Base-by-base conservation (phyloP, 106 monocot species). In the Allium cepa region DNA sequence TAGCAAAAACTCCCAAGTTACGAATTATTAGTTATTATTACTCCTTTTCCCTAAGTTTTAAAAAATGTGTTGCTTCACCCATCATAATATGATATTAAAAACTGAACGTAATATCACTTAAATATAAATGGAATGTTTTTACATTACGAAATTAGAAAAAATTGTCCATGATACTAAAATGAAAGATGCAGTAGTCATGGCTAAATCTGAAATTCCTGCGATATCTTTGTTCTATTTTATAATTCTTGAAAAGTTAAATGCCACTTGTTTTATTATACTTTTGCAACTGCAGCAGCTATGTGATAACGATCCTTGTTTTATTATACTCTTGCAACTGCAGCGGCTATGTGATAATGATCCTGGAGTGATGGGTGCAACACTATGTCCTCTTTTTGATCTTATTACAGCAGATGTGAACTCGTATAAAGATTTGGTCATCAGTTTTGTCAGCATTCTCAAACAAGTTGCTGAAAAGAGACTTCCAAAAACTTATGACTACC, bases 281-380 rank as follows among this genome's bases (percentile, higher is more conserved):
- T 36, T 36, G 36, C 50, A 28, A 53, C 60, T 88, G 62, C 82
- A 99, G 97, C 87, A 70, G 65, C 79, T 99, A 17, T 99, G 89
- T 72, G 97, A 99, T 71, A 87, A 72, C 78, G 97, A 99, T 81
- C 97, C 97, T 56, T 4, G 4, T 47, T 7, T 56, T 50, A 10
- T 10, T 62, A 9, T 36, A 36, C 36, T 36, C 36, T 36, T 36
- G 36, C 50, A 28, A 53, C 60, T 88, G 62, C 82, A 99, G 97
- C 87, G 73, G 65, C 79, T 99, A 17, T 99, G 89, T 72, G 97
- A 99, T 71, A 87, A 72, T 79, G 97, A 99, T 81, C 97, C 97
- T 56, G 97, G 97, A 79, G 97, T 99, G 27, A 99, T 99, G 97
- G 97, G 97, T 66, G 97, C 97, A 66, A 82, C 97, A 56, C 73